Base-by-base conservation (phyloP, 1,284 basidiomycete genomes). In the Ceratobasidium sp. region DNA sequence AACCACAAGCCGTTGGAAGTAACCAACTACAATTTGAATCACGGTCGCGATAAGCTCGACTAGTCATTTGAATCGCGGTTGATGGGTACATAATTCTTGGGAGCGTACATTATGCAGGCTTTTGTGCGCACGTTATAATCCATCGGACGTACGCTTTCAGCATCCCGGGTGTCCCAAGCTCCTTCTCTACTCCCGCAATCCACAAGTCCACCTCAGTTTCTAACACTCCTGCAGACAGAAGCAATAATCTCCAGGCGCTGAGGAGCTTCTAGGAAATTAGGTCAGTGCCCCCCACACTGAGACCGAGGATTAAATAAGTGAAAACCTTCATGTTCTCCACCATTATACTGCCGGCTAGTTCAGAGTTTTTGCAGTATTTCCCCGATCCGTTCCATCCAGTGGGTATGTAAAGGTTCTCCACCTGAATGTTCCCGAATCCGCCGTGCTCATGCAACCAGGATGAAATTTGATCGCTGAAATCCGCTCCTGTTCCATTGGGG, bases 341-440 rank as follows among this genome's bases (percentile, higher is more conserved):
- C 52, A 70, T 70, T 27, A 70, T 38, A 7, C 38, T 23, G 8
- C 54, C 68, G 16, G 54, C 50, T 10, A 41, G 35, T 20, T 20
- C 35, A 18, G 68, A 33, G 52, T 70, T 12, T 57, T 70, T 70
- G 52, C 68, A 70, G 4, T 55, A 57, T n/a, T 33, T 54, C 10
- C 18, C 27, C 8, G 35, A 70, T 20, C 52, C 68, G 5, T 70
- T 33, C 68, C 54, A 55, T 23, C 68, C 54, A 30, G 54, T 41
- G 27, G 52, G 68, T 16, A 46, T 57, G 54, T 44, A 70, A 27
- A 70, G 14, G 20, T 33, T 38, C 0, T 70, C 50, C 18, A 16
- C 33, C 23, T 57, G 50, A 12, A 41, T 41, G 16, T 70, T 54
- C n/a, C n/a, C 8, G 10, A 59, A 57, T 3, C 27, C 33, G 12